These are phyloP conservation scores for Amylostereum chailletii DNA, from an alignment of 1,284 basidiomycete genomes.

Conservation along the genomic window DNA sequence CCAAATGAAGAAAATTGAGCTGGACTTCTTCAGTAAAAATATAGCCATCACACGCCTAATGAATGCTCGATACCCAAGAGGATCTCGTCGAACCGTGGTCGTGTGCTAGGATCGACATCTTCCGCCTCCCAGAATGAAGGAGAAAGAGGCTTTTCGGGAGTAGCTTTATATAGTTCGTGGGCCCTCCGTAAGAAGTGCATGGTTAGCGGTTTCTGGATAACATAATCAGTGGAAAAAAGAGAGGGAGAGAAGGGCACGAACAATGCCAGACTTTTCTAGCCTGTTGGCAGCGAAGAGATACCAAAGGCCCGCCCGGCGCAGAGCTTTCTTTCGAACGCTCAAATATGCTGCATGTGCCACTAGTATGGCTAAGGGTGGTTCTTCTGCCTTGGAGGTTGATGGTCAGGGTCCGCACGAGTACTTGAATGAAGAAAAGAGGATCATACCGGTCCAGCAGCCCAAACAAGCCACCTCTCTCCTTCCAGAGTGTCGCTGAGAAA, in stretches of 20 bases:
- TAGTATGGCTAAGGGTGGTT: slow-evolving; percentile 65
- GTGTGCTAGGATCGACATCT: slow-evolving; percentile 30
- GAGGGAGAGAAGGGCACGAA: slow-evolving; percentile 27
- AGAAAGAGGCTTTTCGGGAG: slow-evolving; percentile 49
- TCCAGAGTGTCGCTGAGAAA: slow-evolving; percentile 49
- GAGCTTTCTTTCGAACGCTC: slow-evolving; percentile 45
- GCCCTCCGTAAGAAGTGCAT: slow-evolving; percentile 70
- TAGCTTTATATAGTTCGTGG: slow-evolving; percentile 46
- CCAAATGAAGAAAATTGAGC: neutral
- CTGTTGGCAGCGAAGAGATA: slow-evolving; percentile 65
- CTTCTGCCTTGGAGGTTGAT: slow-evolving; percentile 52
- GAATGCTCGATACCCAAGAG: slow-evolving; percentile 70
- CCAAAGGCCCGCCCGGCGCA: slow-evolving; percentile 63
- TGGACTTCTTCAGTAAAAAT: neutral
- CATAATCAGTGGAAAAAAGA: slow-evolving; percentile 2
- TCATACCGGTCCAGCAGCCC: slow-evolving; percentile 69
- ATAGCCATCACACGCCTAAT: slow-evolving; percentile 37
- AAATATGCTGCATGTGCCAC: slow-evolving; percentile 69
- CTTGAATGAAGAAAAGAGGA: slow-evolving; percentile 11
- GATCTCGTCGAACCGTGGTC: slow-evolving; percentile 49
- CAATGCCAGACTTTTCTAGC: slow-evolving; percentile 74
- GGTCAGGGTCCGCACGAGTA: neutral
- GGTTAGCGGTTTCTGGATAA: slow-evolving; percentile 65
- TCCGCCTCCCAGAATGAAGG: slow-evolving; percentile 74
- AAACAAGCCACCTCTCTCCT: slow-evolving; percentile 75